Evolutionary conservation across 306 rosid genomes (phyloP).

Genomic region (Psophocarpus tetragonolobus): DNA sequence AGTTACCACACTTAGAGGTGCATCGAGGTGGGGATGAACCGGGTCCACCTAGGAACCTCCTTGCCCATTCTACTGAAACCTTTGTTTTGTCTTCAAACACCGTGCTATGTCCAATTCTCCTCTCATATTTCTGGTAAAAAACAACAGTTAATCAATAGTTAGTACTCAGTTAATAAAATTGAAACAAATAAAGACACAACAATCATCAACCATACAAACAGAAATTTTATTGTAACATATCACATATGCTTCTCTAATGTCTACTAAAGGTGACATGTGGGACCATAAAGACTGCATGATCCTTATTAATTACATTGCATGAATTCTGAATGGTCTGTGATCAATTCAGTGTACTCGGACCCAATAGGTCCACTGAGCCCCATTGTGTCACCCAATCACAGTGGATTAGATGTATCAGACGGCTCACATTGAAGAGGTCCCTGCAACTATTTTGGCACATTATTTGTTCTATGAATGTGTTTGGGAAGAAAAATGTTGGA

Average conservation of each 20-base stretch:
- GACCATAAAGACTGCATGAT: not conserved
- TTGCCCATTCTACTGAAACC: conserved; percentile 23
- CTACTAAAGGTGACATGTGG: not conserved
- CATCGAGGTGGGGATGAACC: conserved; percentile 91
- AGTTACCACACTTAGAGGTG: conserved; percentile 67
- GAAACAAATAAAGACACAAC: not conserved
- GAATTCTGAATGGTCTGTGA: conserved; percentile 16
- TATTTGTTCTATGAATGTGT: not conserved
- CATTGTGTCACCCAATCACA: conserved; percentile 26
- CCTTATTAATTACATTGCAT: not conserved
- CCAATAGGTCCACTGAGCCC: conserved; percentile 30
- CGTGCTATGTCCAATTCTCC: conserved; percentile 27
- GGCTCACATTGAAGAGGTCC: conserved; percentile 28
- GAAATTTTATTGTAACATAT: not conserved
- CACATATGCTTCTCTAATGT: not conserved
- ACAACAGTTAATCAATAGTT: not conserved
- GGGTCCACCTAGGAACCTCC: conserved; percentile 61
- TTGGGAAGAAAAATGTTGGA: conserved; percentile 3
- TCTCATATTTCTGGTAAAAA: conserved; percentile 19
- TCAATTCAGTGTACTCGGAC: conserved; percentile 20
- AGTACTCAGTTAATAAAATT: not conserved
- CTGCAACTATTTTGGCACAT: conserved; percentile 24
- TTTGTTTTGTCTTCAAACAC: not conserved
- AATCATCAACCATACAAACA: not conserved
- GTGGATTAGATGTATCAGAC: conserved; percentile 9